Base-by-base conservation (phyloP, 176 grass and related monocot species). In the Neostapfia colusana region DNA sequence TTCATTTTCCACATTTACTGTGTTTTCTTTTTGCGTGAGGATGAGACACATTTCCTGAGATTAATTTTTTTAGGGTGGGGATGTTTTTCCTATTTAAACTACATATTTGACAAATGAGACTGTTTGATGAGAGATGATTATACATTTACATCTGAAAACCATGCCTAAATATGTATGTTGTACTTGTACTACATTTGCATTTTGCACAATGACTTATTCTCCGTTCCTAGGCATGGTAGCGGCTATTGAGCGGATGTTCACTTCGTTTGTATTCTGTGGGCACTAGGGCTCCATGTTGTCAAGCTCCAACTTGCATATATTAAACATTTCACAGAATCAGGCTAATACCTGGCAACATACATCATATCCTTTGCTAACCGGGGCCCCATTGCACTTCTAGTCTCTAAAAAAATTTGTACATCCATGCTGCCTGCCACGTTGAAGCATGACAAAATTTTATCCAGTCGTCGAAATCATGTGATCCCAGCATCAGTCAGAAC, bases 1-100 rank as follows among this genome's bases (percentile, higher is more conserved):
- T 92, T 81, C 35, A 67, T 55, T 65, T 18, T 41, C 11, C 7
- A 78, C 66, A 75, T 73, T 69, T 80, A 18, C 7, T 27, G 27
- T 62, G 8, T 67, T 71, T 20, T 3, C 31, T 45, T 60, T 46
- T 48, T 59, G 14, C 37, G 23, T 83, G 21, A 58, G 64, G 39
- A 4, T 7, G 57, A 38, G 10, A 37, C 3, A 4, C 67, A 28
- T 55, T 45, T 25, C 9, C 4, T 64, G 21, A n/a, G 61, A 3
- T 18, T n/a, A n/a, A 17, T 76, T 54, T 44, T 24, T 14, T 6
- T 50, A 7, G 10, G 42, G 10, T 8, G 10, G 2, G 8, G 2
- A 9, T 7, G 41, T 7, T 39, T 27, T 40, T 72, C 24, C 58
- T 54, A 65, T 6, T 35, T 54, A 4, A 42, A 69, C 6, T 25